phyloP scores from a whole-genome alignment of 345 rosid genomes.

The Combretum micranthum region DNA sequence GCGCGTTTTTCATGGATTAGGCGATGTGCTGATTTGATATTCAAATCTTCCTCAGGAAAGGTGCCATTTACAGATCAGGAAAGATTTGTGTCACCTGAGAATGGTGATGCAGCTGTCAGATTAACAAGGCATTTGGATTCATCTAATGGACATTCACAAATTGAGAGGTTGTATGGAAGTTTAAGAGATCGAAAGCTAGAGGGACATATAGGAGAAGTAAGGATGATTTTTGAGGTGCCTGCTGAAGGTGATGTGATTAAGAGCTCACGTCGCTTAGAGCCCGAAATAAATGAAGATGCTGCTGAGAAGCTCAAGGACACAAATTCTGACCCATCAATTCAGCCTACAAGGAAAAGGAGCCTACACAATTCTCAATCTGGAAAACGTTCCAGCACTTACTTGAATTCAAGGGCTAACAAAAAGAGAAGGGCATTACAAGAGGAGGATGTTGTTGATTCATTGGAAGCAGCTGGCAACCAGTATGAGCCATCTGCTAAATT shows the following conservation, averaged over 20 bases:
- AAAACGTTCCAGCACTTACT: constrained; percentile 19
- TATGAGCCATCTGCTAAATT: constrained; percentile 17
- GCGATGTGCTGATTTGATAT: constrained; percentile 54
- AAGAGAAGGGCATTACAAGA: constrained; percentile 52
- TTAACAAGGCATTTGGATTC: constrained; percentile 18
- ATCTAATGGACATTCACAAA: constrained; percentile 8
- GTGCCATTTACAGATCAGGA: constrained; percentile 20
- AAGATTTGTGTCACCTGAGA: constrained; percentile 18
- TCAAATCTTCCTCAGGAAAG: constrained; percentile 54
- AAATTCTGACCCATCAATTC: constrained; percentile 29
- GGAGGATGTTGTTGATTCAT: constrained; percentile 20
- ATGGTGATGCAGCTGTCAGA: constrained; percentile 14
- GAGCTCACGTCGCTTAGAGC: constrained; percentile 12
- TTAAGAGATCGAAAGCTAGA: constrained; percentile 8
- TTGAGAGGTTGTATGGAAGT: constrained; percentile 8
- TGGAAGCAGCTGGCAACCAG: constrained; percentile 33
- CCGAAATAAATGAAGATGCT: constrained; percentile 17
- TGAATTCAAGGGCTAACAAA: constrained; percentile 18
- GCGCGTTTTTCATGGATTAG: constrained; percentile 78
- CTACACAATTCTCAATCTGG: constrained; percentile 18
- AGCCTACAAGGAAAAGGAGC: constrained; percentile 54
- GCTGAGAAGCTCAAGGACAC: constrained; percentile 22
- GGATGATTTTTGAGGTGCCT: constrained; percentile 42
- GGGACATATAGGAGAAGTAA: constrained; percentile 35
- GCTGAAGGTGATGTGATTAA: constrained; percentile 16